phyloP scores from a whole-genome alignment of 768 basidiomycete genomes.

The Serpula lacrymans region DNA sequence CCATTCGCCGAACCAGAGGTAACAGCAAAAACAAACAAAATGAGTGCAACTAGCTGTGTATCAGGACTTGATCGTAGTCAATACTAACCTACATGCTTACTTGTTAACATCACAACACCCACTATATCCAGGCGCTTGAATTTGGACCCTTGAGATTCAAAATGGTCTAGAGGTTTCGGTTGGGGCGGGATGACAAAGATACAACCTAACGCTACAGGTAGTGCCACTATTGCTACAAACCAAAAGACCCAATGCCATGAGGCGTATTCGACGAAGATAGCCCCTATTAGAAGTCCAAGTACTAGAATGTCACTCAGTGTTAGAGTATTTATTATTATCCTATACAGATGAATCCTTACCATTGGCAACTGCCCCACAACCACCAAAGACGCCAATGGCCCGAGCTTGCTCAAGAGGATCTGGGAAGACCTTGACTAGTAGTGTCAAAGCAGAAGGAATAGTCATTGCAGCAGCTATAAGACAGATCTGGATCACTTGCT shows the following conservation, averaged over 20 bases:
- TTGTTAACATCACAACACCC: constrained; percentile 6
- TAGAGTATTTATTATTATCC: too few species aligned
- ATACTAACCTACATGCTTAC: neutral
- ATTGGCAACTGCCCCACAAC: constrained; percentile 44
- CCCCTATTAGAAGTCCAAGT: constrained; percentile 31
- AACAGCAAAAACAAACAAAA: constrained; percentile 32
- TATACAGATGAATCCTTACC: constrained; percentile 15
- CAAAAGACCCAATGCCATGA: constrained; percentile 47
- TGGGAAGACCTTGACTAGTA: constrained; percentile 45
- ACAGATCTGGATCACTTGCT: too few species aligned
- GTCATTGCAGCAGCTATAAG: constrained; percentile 43
- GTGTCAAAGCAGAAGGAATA: constrained; percentile 38
- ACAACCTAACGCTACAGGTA: constrained; percentile 20
- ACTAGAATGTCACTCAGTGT: too few species aligned
- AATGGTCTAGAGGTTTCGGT: neutral
- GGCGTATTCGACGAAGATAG: constrained; percentile 27
- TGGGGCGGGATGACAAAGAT: constrained; percentile 25
- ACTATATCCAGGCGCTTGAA: constrained; percentile 12
- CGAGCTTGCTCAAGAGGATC: constrained; percentile 38
- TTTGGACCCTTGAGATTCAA: neutral
- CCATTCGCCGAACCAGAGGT: constrained; percentile 42
- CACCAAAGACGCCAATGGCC: constrained; percentile 42
- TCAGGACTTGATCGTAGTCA: neutral
- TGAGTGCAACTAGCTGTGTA: constrained; percentile 19
- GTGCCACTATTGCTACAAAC: constrained; percentile 37